Base-by-base conservation (phyloP, 371 early-diverging fungal genomes). In the Rhizopus stolonifer region DNA sequence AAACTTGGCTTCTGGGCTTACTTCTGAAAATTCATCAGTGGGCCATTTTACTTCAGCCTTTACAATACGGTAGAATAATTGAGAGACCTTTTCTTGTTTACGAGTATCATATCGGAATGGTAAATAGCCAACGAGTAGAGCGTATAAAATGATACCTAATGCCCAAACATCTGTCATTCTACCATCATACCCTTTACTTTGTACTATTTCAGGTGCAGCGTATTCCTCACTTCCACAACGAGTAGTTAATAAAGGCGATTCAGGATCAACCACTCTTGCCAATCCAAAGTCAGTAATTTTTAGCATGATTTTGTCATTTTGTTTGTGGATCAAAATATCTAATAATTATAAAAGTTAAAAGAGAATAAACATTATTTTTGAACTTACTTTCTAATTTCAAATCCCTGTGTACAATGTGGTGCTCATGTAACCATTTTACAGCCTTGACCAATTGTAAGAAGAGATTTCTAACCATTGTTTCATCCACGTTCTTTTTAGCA, bases 151-250 rank as follows among this genome's bases (percentile, higher is more conserved):
- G 32, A 87, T 79, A 26, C 91, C 91, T n/a, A 88, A 61, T 4
- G 85, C 69, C 91, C 91, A 90, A 11, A 80, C 74, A 54, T 90
- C 89, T 0, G 84, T 80, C 48, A 76, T 65, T 13, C 83, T 71
- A 5, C 85, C 84, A 55, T 87, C 84, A 49, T 89, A 87, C 1
- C 72, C 67, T 32, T 79, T 67, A 2, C 77, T 78, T 15, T 87
- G 73, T 22, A 92, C 76, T 34, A 92, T 76, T 61, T 94, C 93
- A 0, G 94, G 94, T 18, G 93, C 88, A 3, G 91, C 89, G 76
- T 90, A 92, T 61, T 89, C 88, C 50, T 86, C 83, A 33, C 84
- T 82, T 15, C 90, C 90, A 64, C 84, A 85, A 19, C 84, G 74
- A 14, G 84, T 82, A 9, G 76, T 70, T 33, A 77, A 53, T 17